These are phyloP conservation scores for Fraxinus sp. DNA, from an alignment of 305 asterid genomes.

Conservation along the genomic window DNA sequence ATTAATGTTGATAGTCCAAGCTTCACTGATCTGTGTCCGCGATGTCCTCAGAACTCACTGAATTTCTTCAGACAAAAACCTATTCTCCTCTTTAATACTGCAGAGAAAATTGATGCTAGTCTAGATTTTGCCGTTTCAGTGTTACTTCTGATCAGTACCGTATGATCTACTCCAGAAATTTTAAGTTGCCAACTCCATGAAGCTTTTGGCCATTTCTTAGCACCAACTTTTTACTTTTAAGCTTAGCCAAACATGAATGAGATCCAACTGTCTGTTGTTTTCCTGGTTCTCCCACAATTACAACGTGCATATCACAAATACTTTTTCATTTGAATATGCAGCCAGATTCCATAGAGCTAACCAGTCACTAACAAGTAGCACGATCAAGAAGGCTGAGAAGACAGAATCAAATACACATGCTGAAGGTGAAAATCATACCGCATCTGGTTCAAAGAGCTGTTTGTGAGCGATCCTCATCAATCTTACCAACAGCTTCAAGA, in stretches of 20 bases:
- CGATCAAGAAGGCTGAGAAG: not conserved
- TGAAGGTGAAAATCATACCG: not conserved
- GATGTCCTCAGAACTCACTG: not conserved
- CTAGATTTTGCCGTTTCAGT: not conserved
- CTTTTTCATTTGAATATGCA: not conserved
- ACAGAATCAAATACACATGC: not conserved
- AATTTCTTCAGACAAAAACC: not conserved
- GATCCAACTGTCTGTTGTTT: not conserved
- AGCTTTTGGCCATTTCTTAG: not conserved
- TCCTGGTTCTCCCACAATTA: not conserved
- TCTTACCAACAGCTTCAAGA: conserved; percentile 87
- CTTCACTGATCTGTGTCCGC: not conserved
- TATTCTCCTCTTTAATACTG: not conserved
- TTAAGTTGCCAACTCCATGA: not conserved
- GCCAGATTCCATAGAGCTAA: not conserved
- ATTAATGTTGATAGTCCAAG: not conserved
- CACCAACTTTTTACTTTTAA: not conserved
- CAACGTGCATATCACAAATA: not conserved
- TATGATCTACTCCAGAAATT: not conserved
- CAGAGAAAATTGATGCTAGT: not conserved
- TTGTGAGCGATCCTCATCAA: conserved; percentile 43
- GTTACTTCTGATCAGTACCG: not conserved
- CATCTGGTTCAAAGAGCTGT: conserved; percentile 14
- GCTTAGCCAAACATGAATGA: not conserved
- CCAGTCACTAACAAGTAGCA: not conserved